Base-by-base conservation (phyloP, 805 yeast species). In the Yamadazyma sp. region DNA sequence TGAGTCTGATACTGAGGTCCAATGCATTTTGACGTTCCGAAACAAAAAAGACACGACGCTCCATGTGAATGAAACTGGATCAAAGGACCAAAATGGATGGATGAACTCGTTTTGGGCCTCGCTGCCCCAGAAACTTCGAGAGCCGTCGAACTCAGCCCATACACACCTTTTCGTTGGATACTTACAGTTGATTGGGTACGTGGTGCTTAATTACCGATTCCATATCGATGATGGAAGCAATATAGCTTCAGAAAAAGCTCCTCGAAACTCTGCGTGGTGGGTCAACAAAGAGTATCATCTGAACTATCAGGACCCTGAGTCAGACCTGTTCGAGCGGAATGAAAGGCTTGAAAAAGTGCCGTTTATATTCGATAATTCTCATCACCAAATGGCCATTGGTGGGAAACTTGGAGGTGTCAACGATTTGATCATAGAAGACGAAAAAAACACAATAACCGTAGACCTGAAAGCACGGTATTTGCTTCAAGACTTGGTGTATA, bases 161-260 rank as follows among this genome's bases (percentile, higher is more conserved):
- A 30, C 30, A 16, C 29, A 41, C n/a, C 27, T 66, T 3, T 54
- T 59, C 31, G 47, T 67, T 21, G 72, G 71, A 1, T 58, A 67
- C 42, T 41, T 67, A 15, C 74, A 68, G 45, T 42, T 68, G 35
- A 44, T 64, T 29, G 74, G 74, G 4, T 65, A 59, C 27, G 60
- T 62, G 10, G 61, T 65, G 6, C 54, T 63, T 20, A 68, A 68
- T 45, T 65, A 65, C 41, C 55, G 57, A 32, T 54, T 64, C 32
- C 62, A 52, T 28, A 21, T 38, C 24, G 47, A 34, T 16, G 43
- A 32, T 21, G 23, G 35, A 18, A 38, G 26, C 43, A 52, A 19
- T 36, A 27, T 24, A 8, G 28, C 40, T 12, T 14, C 35, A 8
- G 47, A 46, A 14, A 37, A 40, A 9, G 35, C 50, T 12, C 46